These are phyloP conservation scores for Rhizophora apiculata DNA, from an alignment of 345 rosid genomes.

Conservation along the genomic window DNA sequence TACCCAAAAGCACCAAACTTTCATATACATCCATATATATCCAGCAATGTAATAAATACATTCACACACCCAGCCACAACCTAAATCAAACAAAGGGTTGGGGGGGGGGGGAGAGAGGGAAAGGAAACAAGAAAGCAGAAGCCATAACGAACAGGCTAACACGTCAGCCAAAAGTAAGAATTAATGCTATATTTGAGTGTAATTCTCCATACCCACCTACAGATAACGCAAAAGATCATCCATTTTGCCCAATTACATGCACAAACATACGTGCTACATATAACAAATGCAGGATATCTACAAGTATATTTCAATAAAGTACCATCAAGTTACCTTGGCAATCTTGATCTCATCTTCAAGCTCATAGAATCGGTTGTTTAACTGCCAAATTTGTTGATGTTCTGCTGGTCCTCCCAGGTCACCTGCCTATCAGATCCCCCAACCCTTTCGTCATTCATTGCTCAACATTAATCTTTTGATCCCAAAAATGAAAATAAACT, in stretches of 20 bases:
- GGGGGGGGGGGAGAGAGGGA: no score
- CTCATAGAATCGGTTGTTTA: conserved; percentile 84
- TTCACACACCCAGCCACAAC: no score
- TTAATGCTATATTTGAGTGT: neutral
- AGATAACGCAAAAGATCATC: neutral
- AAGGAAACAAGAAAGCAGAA: no score
- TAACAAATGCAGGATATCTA: no score
- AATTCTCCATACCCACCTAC: conserved; percentile 4
- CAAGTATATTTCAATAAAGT: no score
- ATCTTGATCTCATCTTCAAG: conserved; percentile 75
- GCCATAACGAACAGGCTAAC: neutral
- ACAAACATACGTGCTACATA: neutral
- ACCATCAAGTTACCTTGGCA: conserved; percentile 50
- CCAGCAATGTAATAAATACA: no score
- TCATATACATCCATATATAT: neutral
- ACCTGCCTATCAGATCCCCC: conserved; percentile 82
- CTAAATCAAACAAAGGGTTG: no score
- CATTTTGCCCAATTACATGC: no score
- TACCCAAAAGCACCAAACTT: neutral
- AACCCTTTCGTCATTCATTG: conserved; percentile 42
- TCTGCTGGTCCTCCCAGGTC: conserved; percentile 97
- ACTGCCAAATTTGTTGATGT: conserved; percentile 77
- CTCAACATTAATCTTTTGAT: neutral
- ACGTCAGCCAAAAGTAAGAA: conserved; percentile 4
- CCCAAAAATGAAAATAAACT: neutral